phyloP scores from a whole-genome alignment of 2,329 filamentous ascomycete species.

The Fragosphaeria purpurea region DNA sequence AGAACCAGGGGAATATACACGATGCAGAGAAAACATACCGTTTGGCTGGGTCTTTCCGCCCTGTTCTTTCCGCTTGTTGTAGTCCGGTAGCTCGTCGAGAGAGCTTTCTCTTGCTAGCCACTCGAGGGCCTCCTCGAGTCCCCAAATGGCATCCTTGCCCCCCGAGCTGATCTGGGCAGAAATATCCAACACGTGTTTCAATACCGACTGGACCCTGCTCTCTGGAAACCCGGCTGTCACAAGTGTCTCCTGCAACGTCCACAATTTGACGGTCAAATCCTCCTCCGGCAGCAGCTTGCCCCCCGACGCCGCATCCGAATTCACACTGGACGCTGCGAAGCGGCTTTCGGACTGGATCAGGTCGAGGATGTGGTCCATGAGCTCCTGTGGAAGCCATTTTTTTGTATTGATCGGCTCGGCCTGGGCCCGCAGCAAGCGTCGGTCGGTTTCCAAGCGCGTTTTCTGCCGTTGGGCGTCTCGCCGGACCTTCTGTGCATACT shows the following conservation, averaged over 20 bases:
- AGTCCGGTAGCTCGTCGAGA: slow-evolving; percentile 59
- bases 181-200: slow-evolving; percentile 58
- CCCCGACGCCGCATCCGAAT: slow-evolving; percentile 31
- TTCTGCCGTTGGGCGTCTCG: slow-evolving; percentile 71
- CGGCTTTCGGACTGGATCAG: slow-evolving; percentile 58
- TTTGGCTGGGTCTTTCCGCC: slow-evolving; percentile 23
- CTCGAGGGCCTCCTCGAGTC: slow-evolving; percentile 76
- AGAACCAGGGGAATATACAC: neutral
- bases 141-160: slow-evolving; percentile 64
- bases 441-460: slow-evolving; percentile 72
- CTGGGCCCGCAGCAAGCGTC: slow-evolving; percentile 69
- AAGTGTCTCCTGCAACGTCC: slow-evolving; percentile 72
- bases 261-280: slow-evolving; percentile 67
- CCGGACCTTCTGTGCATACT: slow-evolving; percentile 66
- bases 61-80: slow-evolving; percentile 42
- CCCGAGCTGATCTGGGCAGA: slow-evolving; percentile 48
- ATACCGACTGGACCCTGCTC: slow-evolving; percentile 49
- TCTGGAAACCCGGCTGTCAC: slow-evolving; percentile 57
- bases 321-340: slow-evolving; percentile 41
- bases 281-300: slow-evolving; percentile 60
- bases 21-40: slow-evolving; percentile 15
- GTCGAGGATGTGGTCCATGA: slow-evolving; percentile 68
- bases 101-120: slow-evolving; percentile 77
- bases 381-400: slow-evolving; percentile 72
- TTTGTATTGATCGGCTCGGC: slow-evolving; percentile 60